phyloP scores from a whole-genome alignment of 192 early-diverging fungal genomes.

The Mortierella antarctica region DNA sequence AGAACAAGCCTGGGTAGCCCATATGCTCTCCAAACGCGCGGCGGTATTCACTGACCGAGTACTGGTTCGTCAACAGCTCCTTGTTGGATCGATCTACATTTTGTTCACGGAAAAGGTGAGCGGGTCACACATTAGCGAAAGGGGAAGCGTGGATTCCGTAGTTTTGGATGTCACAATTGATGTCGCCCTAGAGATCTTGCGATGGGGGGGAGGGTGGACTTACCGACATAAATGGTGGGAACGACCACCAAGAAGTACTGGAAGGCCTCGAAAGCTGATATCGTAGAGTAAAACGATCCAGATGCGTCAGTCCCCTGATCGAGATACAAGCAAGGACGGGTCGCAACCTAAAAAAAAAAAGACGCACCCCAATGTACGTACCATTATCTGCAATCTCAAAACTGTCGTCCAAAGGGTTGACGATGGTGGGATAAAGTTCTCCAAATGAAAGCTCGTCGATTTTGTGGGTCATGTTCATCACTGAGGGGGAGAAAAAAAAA shows the following conservation, averaged over 20 bases:
- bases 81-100: constrained; percentile 71
- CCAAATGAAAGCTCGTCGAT: constrained; percentile 95
- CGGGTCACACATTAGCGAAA: constrained; percentile 63
- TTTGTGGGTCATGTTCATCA: constrained; percentile 94
- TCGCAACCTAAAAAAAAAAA: not conserved
- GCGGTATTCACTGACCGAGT: constrained; percentile 89
- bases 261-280: constrained; percentile 77
- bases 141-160: not conserved
- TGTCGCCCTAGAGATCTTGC: not conserved
- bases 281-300: too few relatives aligned
- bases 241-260: constrained; percentile 92
- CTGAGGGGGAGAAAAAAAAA: constrained; percentile 42
- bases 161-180: not conserved
- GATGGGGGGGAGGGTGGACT: constrained; percentile 1
- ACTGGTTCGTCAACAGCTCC: constrained; percentile 89
- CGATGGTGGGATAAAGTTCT: constrained; percentile 80
- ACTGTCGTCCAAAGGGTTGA: constrained; percentile 89
- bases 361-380: constrained; percentile 22
- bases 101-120: not conserved
- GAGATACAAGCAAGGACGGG: not conserved
- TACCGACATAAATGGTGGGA: constrained; percentile 37
- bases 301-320: not conserved
- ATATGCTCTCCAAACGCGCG: constrained; percentile 39
- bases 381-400: constrained; percentile 70
- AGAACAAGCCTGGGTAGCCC: constrained; percentile 75